Conservation (phyloP, 1,284 basidiomycete species). For the Heterobasidion occidentale region DNA sequence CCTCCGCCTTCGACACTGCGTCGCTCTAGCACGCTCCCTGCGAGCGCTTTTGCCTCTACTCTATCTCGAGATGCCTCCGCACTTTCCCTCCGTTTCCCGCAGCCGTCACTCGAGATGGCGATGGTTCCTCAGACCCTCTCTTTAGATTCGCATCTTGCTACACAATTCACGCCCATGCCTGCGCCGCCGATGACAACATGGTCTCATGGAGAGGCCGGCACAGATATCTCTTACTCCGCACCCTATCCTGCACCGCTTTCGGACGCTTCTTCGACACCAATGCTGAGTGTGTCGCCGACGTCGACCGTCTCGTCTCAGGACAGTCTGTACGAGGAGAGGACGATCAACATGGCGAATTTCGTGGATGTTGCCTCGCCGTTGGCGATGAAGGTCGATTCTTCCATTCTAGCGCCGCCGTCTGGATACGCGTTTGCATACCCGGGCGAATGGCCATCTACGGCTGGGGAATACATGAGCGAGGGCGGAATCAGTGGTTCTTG, state of each 20-base stretch:
- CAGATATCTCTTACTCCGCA: not conserved
- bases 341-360: constrained; percentile 21
- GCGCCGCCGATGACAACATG: not conserved
- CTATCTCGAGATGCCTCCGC: not conserved
- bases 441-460: constrained; percentile 7
- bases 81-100: not conserved
- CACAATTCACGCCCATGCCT: constrained; percentile 5
- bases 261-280: constrained; percentile 9
- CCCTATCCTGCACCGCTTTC: not conserved
- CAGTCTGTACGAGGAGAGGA: constrained; percentile 21
- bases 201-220: not conserved
- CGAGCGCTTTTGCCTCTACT: not conserved
- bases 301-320: constrained; percentile 19
- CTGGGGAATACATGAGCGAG: constrained; percentile 10
- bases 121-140: not conserved
- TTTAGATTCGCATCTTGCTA: not conserved
- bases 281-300: constrained; percentile 9
- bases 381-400: constrained; percentile 2
- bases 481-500: constrained; percentile 10
- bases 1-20: constrained; percentile 1
- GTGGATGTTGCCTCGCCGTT: constrained; percentile 17
- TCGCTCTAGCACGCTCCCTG: constrained; percentile 8
- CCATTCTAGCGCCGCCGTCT: constrained; percentile 5
- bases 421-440: constrained; percentile 9
- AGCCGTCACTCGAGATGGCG: not conserved